Conservation (phyloP, 768 basidiomycete genomes). For the Lentinula raphanica region DNA sequence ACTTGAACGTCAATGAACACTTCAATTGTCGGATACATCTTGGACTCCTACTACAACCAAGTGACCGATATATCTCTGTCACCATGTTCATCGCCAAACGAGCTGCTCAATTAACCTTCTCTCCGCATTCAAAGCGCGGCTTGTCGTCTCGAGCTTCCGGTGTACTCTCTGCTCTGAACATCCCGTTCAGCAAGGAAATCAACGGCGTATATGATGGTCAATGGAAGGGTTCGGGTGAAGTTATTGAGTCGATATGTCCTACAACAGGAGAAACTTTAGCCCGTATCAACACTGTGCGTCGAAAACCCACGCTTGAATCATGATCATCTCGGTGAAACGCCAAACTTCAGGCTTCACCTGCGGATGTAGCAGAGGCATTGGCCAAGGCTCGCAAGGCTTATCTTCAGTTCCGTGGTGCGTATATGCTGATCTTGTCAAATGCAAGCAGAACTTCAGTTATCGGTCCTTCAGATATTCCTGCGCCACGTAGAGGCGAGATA, state of each 20-base stretch:
- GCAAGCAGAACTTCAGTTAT: neutral
- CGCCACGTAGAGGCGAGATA: constrained; percentile 84
- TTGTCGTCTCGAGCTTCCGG: constrained; percentile 68
- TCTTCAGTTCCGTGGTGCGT: constrained; percentile 52
- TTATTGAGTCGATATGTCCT: constrained; percentile 71
- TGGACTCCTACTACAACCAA: neutral
- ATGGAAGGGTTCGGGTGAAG: constrained; percentile 74
- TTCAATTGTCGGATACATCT: neutral
- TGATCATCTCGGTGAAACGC: constrained; percentile 8
- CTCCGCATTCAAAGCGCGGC: constrained; percentile 29
- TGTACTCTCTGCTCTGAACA: constrained; percentile 65
- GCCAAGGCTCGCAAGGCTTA: constrained; percentile 73
- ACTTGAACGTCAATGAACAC: neutral
- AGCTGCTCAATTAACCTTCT: constrained; percentile 12
- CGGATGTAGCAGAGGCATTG: constrained; percentile 68
- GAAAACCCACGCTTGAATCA: constrained; percentile 9
- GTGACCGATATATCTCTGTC: neutral
- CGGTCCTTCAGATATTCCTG: constrained; percentile 50
- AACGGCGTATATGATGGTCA: constrained; percentile 78
- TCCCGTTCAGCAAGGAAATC: constrained; percentile 43
- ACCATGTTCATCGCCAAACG: constrained; percentile 24
- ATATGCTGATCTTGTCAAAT: neutral
- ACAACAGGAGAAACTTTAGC: constrained; percentile 85
- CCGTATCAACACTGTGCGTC: constrained; percentile 60
- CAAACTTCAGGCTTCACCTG: constrained; percentile 52